phyloP scores from a whole-genome alignment of 163 green algal genomes.

The Coccomyxa subellipsoidea region DNA sequence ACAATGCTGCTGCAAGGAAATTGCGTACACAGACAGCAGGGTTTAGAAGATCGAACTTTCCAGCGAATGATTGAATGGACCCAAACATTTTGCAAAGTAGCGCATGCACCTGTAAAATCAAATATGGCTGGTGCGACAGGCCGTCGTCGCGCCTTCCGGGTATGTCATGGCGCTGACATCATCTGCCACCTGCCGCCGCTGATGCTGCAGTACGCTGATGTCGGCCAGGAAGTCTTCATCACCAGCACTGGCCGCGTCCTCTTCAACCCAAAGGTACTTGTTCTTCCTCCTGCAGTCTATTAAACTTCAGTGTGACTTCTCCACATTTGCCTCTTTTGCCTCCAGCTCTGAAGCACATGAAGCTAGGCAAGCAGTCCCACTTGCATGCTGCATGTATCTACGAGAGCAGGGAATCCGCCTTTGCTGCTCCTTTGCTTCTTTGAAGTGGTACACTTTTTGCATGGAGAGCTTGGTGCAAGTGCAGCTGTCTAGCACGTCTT shows the following conservation, averaged over 20 bases:
- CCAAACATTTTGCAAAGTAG: neutral
- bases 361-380: too few species aligned
- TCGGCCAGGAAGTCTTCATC: slow-evolving; percentile 15
- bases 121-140: neutral
- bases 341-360: too few species aligned
- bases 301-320: neutral
- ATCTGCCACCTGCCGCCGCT: slow-evolving; percentile 2
- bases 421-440: too few species aligned
- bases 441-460: too few species aligned
- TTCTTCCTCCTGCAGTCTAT: neutral
- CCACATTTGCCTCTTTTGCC: too few species aligned
- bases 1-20: too few species aligned
- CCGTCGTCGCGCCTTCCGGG: slow-evolving; percentile 8
- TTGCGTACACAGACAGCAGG: too few species aligned
- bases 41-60: too few species aligned
- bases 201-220: slow-evolving; percentile 22
- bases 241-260: slow-evolving; percentile 24
- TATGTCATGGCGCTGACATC: slow-evolving; percentile 26
- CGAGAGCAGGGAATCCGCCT: neutral
- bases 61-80: too few species aligned
- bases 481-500: too few species aligned
- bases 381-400: too few species aligned
- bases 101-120: neutral
- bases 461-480: too few species aligned
- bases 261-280: neutral